phyloP scores from a whole-genome alignment of 108 stramenopile species.

The Cyclotella baltica region DNA sequence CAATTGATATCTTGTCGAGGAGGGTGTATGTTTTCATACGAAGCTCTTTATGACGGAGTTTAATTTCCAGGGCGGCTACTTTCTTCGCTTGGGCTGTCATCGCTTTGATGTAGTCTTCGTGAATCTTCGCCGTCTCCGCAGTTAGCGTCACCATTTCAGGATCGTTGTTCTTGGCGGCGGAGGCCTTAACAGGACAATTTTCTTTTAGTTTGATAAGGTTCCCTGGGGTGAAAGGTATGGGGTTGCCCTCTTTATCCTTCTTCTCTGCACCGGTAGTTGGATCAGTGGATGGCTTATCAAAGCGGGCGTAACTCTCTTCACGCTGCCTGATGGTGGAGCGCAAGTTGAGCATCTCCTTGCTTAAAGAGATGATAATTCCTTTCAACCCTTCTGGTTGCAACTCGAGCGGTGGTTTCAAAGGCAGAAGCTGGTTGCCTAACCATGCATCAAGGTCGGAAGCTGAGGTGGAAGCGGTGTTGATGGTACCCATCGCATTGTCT shows the following conservation, averaged over 20 bases:
- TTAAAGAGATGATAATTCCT: background rate
- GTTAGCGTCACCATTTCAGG: background rate
- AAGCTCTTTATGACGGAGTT: too few species aligned
- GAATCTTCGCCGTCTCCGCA: background rate
- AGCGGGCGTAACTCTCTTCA: slow-evolving; percentile 15
- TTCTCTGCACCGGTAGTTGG: background rate
- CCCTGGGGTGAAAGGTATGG: background rate
- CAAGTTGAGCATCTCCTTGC: slow-evolving; percentile 6
- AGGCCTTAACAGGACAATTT: slow-evolving; percentile 2
- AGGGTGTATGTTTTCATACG: too few species aligned
- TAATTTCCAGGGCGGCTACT: background rate
- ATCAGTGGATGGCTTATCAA: background rate
- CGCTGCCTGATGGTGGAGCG: slow-evolving; percentile 8
- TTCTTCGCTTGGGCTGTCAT: background rate
- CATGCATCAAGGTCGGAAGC: too few species aligned
- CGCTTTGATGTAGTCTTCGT: background rate
- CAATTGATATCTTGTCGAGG: too few species aligned
- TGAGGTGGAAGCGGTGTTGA: too few species aligned
- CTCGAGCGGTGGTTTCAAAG: too few species aligned
- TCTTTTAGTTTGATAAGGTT: too few species aligned
- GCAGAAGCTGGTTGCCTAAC: too few species aligned
- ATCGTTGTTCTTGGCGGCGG: background rate
- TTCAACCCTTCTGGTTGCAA: slow-evolving; percentile 4
- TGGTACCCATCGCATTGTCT: too few species aligned
- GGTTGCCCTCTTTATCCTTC: slow-evolving; percentile 4